Percentiles rank a stretch among this genome's conserved stretches.
These are phyloP conservation scores for Ciborinia camelliae DNA, from an alignment of 2,329 filamentous ascomycete genomes.

Conservation along the genomic window DNA sequence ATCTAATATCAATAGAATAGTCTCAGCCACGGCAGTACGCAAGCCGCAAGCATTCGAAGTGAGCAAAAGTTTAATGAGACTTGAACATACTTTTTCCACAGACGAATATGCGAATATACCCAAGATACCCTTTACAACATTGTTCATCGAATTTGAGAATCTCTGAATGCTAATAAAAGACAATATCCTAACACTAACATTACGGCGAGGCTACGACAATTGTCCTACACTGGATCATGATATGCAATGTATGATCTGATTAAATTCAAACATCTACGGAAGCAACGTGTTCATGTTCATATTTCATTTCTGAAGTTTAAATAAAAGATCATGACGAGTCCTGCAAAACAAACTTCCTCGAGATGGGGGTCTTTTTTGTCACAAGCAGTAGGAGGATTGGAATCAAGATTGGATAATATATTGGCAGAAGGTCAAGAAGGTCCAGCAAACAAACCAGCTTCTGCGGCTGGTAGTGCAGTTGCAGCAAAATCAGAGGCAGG, in stretches of 20 bases:
- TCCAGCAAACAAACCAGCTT: slow-evolving; percentile 23
- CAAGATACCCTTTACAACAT: neutral
- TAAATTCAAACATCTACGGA: slow-evolving; percentile 20
- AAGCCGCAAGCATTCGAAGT: neutral
- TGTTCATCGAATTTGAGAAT: neutral
- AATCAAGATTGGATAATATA: slow-evolving; percentile 88
- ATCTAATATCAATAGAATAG: slow-evolving; percentile 3
- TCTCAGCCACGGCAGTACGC: slow-evolving; percentile 15
- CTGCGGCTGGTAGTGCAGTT: slow-evolving; percentile 41
- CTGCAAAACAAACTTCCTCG: slow-evolving; percentile 46
- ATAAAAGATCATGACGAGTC: slow-evolving; percentile 32
- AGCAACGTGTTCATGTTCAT: neutral
- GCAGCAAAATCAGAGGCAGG: slow-evolving; percentile 39
- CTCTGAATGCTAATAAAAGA: neutral
- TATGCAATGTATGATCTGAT: slow-evolving; percentile 26
- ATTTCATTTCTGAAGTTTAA: neutral
- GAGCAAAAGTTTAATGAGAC: neutral
- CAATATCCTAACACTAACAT: neutral
- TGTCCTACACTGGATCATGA: neutral
- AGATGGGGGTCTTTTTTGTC: slow-evolving; percentile 80
- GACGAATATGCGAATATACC: slow-evolving; percentile 1
- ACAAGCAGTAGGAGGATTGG: slow-evolving; percentile 88
- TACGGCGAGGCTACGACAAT: slow-evolving; percentile 1
- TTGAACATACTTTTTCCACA: neutral
- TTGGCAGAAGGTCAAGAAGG: slow-evolving; percentile 71